Conservation (phyloP, 176 grass and related monocot species). For the Zoysia japonica region DNA sequence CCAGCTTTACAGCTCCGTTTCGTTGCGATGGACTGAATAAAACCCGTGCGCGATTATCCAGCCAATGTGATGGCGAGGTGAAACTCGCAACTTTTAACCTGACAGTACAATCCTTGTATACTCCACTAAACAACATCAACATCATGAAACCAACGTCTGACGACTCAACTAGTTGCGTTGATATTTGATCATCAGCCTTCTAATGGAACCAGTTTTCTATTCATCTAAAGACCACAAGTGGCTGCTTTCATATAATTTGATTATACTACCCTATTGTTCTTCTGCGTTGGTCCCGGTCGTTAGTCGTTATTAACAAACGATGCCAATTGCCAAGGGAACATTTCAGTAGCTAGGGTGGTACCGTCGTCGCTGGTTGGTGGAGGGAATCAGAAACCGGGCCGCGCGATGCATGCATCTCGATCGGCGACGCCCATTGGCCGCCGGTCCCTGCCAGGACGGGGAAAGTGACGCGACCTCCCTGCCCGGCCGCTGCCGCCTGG, state of each 20-base stretch:
- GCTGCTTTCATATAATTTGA: background rate
- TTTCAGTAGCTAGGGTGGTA: background rate
- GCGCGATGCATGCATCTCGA: conserved; percentile 7
- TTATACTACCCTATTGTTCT: background rate
- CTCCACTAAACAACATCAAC: no score
- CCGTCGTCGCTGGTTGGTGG: background rate
- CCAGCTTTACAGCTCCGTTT: conserved; percentile 1
- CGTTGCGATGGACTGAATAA: background rate
- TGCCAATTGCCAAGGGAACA: background rate
- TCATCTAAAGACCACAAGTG: background rate
- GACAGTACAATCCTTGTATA: no score
- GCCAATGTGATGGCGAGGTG: no score
- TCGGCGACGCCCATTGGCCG: background rate
- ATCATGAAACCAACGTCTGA: no score
- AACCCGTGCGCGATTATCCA: background rate
- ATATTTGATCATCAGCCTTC: no score
- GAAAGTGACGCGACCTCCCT: conserved; percentile 17
- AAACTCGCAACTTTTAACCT: no score
- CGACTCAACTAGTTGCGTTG: no score
- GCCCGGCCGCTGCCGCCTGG: background rate
- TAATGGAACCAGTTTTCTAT: background rate
- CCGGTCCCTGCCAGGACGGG: background rate
- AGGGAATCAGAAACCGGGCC: background rate
- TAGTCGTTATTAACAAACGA: background rate
- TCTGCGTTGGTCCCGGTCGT: background rate